A percentile compares a stretch with the other conserved stretches of the same genome.
phyloP scores from a whole-genome alignment of 2,329 filamentous ascomycete species.

The Curvularia hawaiiensis region DNA sequence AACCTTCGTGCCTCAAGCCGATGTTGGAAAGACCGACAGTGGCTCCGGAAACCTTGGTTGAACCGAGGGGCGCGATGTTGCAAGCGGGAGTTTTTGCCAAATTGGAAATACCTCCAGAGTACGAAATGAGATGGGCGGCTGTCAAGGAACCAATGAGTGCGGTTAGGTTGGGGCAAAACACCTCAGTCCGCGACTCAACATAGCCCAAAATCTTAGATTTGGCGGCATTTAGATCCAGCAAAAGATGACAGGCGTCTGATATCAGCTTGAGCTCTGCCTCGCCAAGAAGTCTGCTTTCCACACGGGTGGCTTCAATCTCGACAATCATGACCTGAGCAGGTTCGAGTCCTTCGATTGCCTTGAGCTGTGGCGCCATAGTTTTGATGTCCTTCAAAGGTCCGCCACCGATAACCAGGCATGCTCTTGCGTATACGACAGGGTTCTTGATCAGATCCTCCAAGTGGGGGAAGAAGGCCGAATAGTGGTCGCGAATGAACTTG shows the following conservation, averaged over 20 bases:
- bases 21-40: constrained; percentile 87
- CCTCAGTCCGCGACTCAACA: constrained; percentile 94
- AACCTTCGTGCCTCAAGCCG: constrained; percentile 88
- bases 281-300: constrained; percentile 77
- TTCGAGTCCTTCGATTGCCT: constrained; percentile 72
- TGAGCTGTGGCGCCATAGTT: constrained; percentile 74
- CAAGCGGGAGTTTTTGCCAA: constrained; percentile 92
- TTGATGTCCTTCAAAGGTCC: constrained; percentile 90
- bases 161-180: constrained; percentile 94
- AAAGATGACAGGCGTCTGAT: constrained; percentile 81
- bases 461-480: constrained; percentile 91
- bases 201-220: constrained; percentile 90
- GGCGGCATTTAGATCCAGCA: constrained; percentile 82
- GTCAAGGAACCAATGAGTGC: constrained; percentile 89
- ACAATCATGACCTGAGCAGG: constrained; percentile 94
- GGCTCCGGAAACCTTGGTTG: constrained; percentile 79
- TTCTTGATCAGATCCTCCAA: constrained; percentile 89
- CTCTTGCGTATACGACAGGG: constrained; percentile 92
- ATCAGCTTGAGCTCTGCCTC: constrained; percentile 77
- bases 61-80: constrained; percentile 89
- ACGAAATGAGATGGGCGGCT: constrained; percentile 94
- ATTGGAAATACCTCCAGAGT: constrained; percentile 84
- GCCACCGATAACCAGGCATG: constrained; percentile 91
- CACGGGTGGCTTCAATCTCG: constrained; percentile 90
- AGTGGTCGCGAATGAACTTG: constrained; percentile 96